Percentiles rank a stretch among this genome's conserved stretches.
These are phyloP conservation scores for Teratosphaeria nubilosa DNA, from an alignment of 2,329 filamentous ascomycete species.

Conservation along the genomic window DNA sequence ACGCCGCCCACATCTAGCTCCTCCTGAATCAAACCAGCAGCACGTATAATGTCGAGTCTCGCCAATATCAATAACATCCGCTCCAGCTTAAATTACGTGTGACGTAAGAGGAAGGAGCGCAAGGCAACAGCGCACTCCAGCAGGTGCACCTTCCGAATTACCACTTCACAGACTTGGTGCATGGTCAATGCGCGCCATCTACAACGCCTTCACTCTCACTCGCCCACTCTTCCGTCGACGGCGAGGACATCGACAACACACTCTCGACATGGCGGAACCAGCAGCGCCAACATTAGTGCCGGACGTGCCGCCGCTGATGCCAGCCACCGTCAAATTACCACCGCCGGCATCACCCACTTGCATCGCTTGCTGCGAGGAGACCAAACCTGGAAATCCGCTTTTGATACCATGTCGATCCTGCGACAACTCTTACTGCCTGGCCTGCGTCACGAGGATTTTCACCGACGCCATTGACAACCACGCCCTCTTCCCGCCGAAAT, in stretches of 20 bases:
- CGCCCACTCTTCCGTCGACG: background rate
- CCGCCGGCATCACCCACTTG: slow-evolving; percentile 10
- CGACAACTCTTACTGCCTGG: slow-evolving; percentile 22
- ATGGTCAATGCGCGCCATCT: background rate
- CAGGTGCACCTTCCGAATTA: background rate
- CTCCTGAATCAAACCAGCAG: background rate
- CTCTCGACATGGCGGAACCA: background rate
- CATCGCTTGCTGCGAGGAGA: slow-evolving; percentile 15
- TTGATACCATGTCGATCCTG: slow-evolving; percentile 26
- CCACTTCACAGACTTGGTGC: background rate
- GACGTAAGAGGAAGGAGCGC: background rate
- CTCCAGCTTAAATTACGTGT: background rate
- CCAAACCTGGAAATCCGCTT: slow-evolving; percentile 2
- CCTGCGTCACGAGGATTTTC: slow-evolving; percentile 34
- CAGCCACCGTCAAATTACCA: background rate
- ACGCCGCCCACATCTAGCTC: background rate
- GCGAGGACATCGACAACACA: background rate
- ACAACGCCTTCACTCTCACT: background rate
- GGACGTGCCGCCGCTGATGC: background rate
- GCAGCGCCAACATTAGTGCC: background rate
- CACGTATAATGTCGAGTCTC: background rate
- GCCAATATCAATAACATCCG: background rate
- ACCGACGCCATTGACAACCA: slow-evolving; percentile 29
- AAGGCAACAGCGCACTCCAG: background rate
- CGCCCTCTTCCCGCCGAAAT: slow-evolving; percentile 36